Evolutionary conservation across 768 basidiomycete genomes (phyloP), one percentile per base, ranked within the genome.

Genomic region (Termitomyces sp.): DNA sequence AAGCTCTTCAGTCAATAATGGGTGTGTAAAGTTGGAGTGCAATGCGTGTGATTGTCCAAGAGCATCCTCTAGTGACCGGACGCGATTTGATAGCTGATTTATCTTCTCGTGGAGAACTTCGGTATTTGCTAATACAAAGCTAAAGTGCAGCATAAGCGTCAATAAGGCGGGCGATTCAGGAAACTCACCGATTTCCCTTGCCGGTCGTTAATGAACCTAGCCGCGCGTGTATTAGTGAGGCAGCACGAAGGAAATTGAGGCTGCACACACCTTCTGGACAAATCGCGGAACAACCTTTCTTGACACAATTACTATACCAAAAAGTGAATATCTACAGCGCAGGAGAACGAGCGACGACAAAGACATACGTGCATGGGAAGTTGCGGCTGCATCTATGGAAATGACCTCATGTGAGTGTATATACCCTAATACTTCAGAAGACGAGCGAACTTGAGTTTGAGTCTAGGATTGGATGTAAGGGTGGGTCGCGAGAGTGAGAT

Each of bases 91-190:
- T 15, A 89, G 74, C 24, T 76, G 62, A 45, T 77, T 78, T 47
- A 88, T 88, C 70, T 86, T 88, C 58, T 86, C 85, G 60, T 88
- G 87, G 10, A 87, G 77, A 9, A 72, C 78, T 68, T 87, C 85
- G 34, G 86, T 87, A 62, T 87, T 87, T 20, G 86, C 86, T 12
- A 88, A 77, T 33, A 88, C 86, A 60, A 87, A 87, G 65, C 86
- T 86, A 56, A 31, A 15, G 37, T 54, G 59, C 20, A 26, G 16
- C 34, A 58, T 50, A 41, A 57, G 42, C 55, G 52, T 56, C 16
- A 46, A 41, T 24, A 31, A 18, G 13, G 37, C 24, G 28, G n/a
- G 33, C 34, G 36, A 45, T 34, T 22, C 20, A 33, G 20, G 28
- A 9, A 16, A 59, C 66, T 51, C 63, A 85, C 86, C 86, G 75